Evolutionary conservation across 805 yeast species (phyloP), one percentile per base, ranked within the genome.

Genomic region (Yarrowia alimentaria): DNA sequence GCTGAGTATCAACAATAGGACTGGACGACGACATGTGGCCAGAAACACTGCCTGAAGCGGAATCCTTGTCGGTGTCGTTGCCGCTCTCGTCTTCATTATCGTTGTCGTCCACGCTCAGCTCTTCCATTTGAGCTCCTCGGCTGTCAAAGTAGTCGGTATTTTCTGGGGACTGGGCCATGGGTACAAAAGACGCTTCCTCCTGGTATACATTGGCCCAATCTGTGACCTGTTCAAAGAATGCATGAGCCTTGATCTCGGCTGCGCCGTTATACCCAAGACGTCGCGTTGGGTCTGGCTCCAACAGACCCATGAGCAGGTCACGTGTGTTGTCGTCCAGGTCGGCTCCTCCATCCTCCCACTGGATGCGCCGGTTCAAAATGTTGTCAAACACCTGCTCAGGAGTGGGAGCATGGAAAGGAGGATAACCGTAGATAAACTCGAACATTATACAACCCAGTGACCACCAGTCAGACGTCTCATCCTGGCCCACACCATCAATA

Each of bases 381-480:
- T 89, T 89, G 51, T 80, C 77, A 64, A 93, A 93, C 0, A 93
- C 95, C 54, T 73, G 70, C 32, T 83, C 85, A 0, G 96, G 93
- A 1, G 88, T 75, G 4, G 72, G 71, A 1, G 85, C 95, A 64
- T 86, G 93, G 65, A 93, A 93, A 2, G 99, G 99, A 1, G 99
- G 96, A 63, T 80, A 85, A 0, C 99, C 99, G 64, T 83, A 85
- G 31, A 88, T 62, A 62, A 93, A 83, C 67, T 93, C 99, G 70
- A 91, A 93, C 52, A 91, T 67, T 10, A 93, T 88, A 65, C 98
- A 91, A 0, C 99, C 99, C 25, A 91, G 78, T 2, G 98, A 87
- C 99, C 99, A 93, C 99, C 99, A 90, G 68, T 90, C 97, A n/a
- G 91, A 81, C 56, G 81, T 77, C 56, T 80, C 89, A 55, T 81